Evolutionary conservation across 441 rosid genomes (phyloP), one percentile per base, ranked within the genome.

Genomic region (Bruguiera hainesii): DNA sequence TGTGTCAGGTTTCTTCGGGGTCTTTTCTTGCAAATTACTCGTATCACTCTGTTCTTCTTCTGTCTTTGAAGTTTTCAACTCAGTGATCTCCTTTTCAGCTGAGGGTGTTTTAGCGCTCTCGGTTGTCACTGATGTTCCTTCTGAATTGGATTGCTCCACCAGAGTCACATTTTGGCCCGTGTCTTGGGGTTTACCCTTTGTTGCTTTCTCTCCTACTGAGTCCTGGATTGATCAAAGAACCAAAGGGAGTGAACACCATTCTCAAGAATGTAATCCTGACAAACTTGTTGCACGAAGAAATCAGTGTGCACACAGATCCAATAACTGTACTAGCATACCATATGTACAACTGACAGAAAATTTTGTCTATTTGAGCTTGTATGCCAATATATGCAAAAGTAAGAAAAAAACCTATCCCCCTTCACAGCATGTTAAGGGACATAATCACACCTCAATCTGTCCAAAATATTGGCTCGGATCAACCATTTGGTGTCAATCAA

Each of bases 1-100:
- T 79, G 84, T 85, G 75, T 87, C 93, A 15, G 93, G 90, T 78
- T 80, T 85, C 79, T 84, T 87, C 15, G 80, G 78, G 60, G 85
- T 73, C 52, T 73, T 78, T 49, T 78, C 84, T 65, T 85, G 88
- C 60, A 82, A 82, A 63, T 78, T 84, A 57, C 78, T 59, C n/a
- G 56, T 48, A 63, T 75, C 76, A 9, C 73, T 69, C 66, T 79
- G 82, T 16, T 81, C 82, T 30, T 76, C 81, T 70, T 68, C 73
- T 30, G 64, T 21, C 59, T 68, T 73, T 28, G 77, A 77, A 52
- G 75, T 61, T 74, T 80, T 78, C 16, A 50, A 65, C 8, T 59
- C 29, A 13, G 73, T 9, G 19, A 29, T 73, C 11, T 64, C 79
- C 64, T 70, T 74, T 55, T 71, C 80, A 55, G 33, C 65, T n/a